Evolutionary conservation across 768 basidiomycete species (phyloP).

Genomic region (Pisolithus sp.): DNA sequence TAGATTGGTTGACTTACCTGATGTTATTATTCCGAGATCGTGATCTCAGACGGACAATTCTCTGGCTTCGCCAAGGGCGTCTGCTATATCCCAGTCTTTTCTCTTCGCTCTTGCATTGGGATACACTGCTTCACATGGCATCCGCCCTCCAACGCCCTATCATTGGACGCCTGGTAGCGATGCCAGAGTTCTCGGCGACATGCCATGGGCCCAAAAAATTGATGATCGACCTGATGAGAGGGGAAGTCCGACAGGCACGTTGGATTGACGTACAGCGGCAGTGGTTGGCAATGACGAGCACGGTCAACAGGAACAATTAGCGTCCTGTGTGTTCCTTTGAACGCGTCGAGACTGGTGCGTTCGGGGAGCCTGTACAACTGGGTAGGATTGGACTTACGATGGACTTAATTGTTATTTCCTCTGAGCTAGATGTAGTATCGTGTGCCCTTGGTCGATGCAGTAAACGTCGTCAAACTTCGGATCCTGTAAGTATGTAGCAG

Average conservation of each 20-base stretch:
- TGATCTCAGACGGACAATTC: conserved; percentile 45
- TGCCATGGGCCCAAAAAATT: conserved; percentile 56
- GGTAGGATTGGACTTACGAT: conserved; percentile 24
- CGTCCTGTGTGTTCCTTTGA: conserved; percentile 31
- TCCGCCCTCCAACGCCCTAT: conserved; percentile 43
- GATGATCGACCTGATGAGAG: conserved; percentile 66
- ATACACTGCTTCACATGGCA: conserved; percentile 49
- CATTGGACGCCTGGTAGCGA: conserved; percentile 40
- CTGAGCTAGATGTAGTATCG: background rate
- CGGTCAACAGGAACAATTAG: conserved; percentile 33
- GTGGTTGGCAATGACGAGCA: conserved; percentile 36
- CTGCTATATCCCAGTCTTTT: conserved; percentile 35
- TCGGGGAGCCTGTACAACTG: conserved; percentile 30
- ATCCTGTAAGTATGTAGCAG: no score
- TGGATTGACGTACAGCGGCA: conserved; percentile 50
- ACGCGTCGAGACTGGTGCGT: conserved; percentile 23
- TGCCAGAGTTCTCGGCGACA: conserved; percentile 40
- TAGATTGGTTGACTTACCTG: no score
- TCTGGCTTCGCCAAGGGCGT: conserved; percentile 42
- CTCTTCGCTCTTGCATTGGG: conserved; percentile 50
- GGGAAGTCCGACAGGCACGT: conserved; percentile 69
- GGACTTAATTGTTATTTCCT: background rate
- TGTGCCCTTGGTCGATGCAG: no score
- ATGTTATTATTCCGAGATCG: conserved; percentile 31
- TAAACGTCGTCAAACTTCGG: no score